A percentile compares a stretch with the other conserved stretches of the same genome.
phyloP scores from a whole-genome alignment of 495 filamentous ascomycete species.

The Rhypophila decipiens region DNA sequence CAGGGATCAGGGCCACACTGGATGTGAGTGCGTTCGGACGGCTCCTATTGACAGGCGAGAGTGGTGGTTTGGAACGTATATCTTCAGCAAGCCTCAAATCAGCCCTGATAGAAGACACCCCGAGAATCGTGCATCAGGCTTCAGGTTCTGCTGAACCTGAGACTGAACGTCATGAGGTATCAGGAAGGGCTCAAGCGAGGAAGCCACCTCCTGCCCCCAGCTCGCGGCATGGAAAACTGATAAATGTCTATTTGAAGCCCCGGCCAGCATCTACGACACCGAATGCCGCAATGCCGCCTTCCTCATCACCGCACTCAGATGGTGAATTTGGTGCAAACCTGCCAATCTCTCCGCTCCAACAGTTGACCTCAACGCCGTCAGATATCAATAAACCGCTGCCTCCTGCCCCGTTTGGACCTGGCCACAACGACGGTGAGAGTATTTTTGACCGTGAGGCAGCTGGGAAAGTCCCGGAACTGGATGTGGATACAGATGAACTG shows the following conservation, averaged over 20 bases:
- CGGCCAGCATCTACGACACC: constrained; percentile 1
- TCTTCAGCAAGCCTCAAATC: constrained; percentile 4
- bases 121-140: constrained; percentile 41
- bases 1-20: constrained; percentile 34
- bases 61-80: constrained; percentile 20
- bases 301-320: neutral
- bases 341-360: constrained; percentile 2
- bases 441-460: constrained; percentile 39
- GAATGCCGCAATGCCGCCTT: neutral
- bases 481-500: constrained; percentile 21
- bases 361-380: constrained; percentile 20
- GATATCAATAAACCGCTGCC: constrained; percentile 48
- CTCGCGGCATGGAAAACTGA: constrained; percentile 64
- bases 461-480: constrained; percentile 37
- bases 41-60: constrained; percentile 53
- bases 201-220: constrained; percentile 51
- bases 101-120: constrained; percentile 30
- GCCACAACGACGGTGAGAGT: constrained; percentile 29
- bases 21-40: constrained; percentile 59
- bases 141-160: constrained; percentile 35
- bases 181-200: constrained; percentile 9
- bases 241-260: constrained; percentile 35
- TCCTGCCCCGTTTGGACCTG: constrained; percentile 34
- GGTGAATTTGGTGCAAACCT: neutral
- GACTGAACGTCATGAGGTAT: constrained; percentile 26